Evolutionary conservation across 768 basidiomycete species (phyloP).

Genomic region (Termitomyces titanicus): DNA sequence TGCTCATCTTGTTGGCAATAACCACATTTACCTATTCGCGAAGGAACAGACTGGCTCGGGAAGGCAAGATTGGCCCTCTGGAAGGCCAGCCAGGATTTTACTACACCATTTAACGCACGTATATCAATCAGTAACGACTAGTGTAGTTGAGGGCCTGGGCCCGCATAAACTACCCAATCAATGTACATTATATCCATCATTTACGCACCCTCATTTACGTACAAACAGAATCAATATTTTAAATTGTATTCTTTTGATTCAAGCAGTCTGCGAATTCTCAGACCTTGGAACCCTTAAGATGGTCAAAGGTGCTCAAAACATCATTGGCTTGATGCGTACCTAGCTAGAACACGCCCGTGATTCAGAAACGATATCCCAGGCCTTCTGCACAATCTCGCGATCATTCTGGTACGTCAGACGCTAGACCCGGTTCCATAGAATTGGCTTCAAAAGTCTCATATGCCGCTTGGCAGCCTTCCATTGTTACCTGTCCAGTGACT

Average conservation of each 20-base stretch:
- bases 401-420: constrained; percentile 35
- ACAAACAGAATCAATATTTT: too few relatives aligned
- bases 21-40: constrained; percentile 26
- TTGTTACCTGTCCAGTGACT: constrained; percentile 26
- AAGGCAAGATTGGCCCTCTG: constrained; percentile 27
- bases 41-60: constrained; percentile 26
- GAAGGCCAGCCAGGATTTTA: constrained; percentile 35
- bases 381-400: constrained; percentile 33
- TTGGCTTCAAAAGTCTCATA: constrained; percentile 37
- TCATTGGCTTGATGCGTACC: not conserved
- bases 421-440: constrained; percentile 31
- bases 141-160: too few relatives aligned
- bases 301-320: not conserved
- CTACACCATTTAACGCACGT: constrained; percentile 34
- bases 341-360: not conserved
- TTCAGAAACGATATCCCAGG: constrained; percentile 20
- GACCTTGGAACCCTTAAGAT: too few relatives aligned
- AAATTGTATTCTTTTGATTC: too few relatives aligned
- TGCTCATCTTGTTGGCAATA: constrained; percentile 23
- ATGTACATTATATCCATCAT: too few relatives aligned
- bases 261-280: too few relatives aligned
- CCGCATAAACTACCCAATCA: too few relatives aligned
- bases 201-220: too few relatives aligned
- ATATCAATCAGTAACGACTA: too few relatives aligned
- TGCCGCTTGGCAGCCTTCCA: constrained; percentile 39